Conservation (phyloP, 768 basidiomycete genomes). For the Gloeopeniophorella convolvens region DNA sequence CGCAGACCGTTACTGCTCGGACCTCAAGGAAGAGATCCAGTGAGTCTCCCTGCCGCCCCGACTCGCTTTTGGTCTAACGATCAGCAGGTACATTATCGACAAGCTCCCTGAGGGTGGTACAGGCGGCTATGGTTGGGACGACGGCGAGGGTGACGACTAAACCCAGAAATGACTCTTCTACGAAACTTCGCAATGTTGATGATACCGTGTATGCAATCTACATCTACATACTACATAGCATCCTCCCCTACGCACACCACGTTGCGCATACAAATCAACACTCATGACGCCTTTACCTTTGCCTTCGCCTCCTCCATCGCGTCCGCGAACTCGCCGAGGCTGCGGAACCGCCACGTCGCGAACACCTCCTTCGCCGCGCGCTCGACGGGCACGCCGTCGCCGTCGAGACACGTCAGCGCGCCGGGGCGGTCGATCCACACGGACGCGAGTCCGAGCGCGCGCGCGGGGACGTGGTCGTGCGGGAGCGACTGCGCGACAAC, state of each 20-base stretch:
- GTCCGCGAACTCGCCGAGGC: conserved; percentile 53
- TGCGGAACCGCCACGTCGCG: conserved; percentile 37
- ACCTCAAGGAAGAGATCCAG: conserved; percentile 82
- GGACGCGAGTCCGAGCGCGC: conserved; percentile 45
- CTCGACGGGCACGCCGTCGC: conserved; percentile 29
- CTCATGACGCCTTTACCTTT: not conserved
- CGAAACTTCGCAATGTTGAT: too few relatives aligned
- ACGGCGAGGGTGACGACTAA: conserved; percentile 79
- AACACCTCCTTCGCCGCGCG: conserved; percentile 26
- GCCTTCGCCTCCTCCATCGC: conserved; percentile 40
- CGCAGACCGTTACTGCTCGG: conserved; percentile 76
- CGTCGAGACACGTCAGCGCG: conserved; percentile 27
- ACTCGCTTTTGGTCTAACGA: conserved; percentile 7
- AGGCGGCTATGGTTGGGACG: conserved; percentile 66
- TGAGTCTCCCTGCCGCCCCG: conserved; percentile 34
- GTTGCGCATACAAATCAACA: too few relatives aligned
- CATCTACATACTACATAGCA: not conserved
- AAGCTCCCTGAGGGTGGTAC: conserved; percentile 69
- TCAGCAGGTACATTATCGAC: conserved; percentile 56
- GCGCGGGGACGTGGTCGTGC: conserved; percentile 64
- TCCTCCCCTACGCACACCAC: too few relatives aligned
- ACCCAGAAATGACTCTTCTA: not conserved
- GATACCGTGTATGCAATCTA: not conserved
- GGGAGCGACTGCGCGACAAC: conserved; percentile 61
- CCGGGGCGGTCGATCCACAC: conserved; percentile 57